A percentile compares a stretch with the other conserved stretches of the same genome.
Conservation (phyloP, 2,329 filamentous ascomycete species). For the Dothistroma pini region DNA sequence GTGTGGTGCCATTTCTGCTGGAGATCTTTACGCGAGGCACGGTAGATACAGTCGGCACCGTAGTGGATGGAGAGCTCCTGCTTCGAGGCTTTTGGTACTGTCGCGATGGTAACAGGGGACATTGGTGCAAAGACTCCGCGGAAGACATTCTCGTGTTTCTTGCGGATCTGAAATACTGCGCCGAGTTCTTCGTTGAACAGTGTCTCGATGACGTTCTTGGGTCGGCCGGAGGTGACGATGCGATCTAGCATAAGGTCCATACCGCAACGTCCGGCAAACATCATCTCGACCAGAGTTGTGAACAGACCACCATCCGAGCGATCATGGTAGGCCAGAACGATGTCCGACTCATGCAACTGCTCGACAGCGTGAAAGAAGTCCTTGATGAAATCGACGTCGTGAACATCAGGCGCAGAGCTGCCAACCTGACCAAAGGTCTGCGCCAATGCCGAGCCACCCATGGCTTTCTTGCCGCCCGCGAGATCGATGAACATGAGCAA, state of each 20-base stretch:
- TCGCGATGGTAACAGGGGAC: conserved; percentile 79
- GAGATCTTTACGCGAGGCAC: conserved; percentile 65
- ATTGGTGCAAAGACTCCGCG: conserved; percentile 81
- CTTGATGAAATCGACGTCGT: conserved; percentile 72
- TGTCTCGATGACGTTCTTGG: conserved; percentile 61
- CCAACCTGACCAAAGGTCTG: conserved; percentile 87
- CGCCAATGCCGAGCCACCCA: conserved; percentile 87
- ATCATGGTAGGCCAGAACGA: conserved; percentile 92
- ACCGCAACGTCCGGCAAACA: conserved; percentile 92
- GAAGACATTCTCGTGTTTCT: conserved; percentile 79
- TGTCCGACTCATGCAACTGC: conserved; percentile 60
- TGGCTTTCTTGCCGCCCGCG: conserved; percentile 70
- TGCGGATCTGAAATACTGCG: conserved; percentile 91
- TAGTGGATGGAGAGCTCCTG: conserved; percentile 76
- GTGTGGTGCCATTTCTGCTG: conserved; percentile 88
- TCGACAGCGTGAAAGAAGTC: conserved; percentile 90
- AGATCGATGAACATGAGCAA: conserved; percentile 89
- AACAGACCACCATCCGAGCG: conserved; percentile 89
- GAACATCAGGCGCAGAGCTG: conserved; percentile 79
- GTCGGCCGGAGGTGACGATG: conserved; percentile 59
- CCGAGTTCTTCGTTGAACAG: conserved; percentile 97
- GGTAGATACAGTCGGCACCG: conserved; percentile 64
- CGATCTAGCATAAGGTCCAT: conserved; percentile 79
- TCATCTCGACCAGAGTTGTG: conserved; percentile 92
- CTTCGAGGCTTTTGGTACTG: conserved; percentile 64